Conservation (phyloP, 2,329 filamentous ascomycete genomes). For the Trichoderma aggressivum region DNA sequence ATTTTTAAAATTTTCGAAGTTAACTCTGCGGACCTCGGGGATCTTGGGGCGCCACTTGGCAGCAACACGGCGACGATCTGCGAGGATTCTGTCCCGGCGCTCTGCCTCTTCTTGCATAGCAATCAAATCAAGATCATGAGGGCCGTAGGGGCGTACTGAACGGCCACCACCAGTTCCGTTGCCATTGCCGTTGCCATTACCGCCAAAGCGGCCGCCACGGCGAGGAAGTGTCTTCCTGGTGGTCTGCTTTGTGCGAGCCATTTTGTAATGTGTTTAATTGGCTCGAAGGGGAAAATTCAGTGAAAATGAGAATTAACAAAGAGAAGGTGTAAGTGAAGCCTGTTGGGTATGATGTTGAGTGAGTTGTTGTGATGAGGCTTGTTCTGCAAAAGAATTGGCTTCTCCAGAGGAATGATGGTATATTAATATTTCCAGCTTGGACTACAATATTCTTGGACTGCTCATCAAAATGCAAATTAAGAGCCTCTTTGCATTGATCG, state of each 20-base stretch:
- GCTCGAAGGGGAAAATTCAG: background rate
- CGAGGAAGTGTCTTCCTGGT: background rate
- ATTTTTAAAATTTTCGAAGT: conserved; percentile 46
- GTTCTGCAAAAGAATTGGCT: background rate
- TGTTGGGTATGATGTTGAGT: background rate
- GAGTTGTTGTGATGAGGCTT: background rate
- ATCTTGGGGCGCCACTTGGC: conserved; percentile 42
- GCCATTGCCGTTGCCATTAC: background rate
- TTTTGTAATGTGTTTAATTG: background rate
- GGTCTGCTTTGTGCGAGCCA: conserved; percentile 16
- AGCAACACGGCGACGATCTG: conserved; percentile 34
- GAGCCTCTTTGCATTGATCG: background rate
- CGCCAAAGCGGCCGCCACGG: background rate
- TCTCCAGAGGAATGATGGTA: background rate
- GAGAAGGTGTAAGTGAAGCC: background rate
- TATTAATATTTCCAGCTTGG: background rate
- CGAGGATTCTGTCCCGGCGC: conserved; percentile 36
- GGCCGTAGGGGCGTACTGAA: conserved; percentile 22
- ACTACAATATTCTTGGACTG: background rate
- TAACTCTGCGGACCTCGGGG: conserved; percentile 38
- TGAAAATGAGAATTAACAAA: background rate
- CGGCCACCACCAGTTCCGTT: background rate
- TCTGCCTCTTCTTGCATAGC: conserved; percentile 36
- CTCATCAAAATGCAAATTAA: background rate
- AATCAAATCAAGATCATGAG: conserved; percentile 30